Evolutionary conservation across 768 basidiomycete species (phyloP).

Genomic region (Dioszegia hungarica): DNA sequence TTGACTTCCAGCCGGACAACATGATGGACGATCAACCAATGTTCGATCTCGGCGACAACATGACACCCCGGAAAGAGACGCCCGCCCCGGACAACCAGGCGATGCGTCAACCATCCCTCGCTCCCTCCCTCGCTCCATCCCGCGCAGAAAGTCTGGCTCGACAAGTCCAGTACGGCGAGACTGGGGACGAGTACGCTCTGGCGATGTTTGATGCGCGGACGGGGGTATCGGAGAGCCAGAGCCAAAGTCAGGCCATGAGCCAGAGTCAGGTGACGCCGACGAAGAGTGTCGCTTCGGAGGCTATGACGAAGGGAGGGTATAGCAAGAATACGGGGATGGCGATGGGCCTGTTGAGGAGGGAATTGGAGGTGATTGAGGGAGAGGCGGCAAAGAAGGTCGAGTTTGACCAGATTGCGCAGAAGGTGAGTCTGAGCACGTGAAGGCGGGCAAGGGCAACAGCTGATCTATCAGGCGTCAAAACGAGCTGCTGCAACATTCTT

Average conservation of each 20-base stretch:
- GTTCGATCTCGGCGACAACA: conserved; percentile 1
- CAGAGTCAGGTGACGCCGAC: conserved; percentile 25
- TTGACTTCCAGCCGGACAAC: not conserved
- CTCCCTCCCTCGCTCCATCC: conserved; percentile 14
- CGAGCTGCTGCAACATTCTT: conserved; percentile 94
- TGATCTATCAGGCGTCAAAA: conserved; percentile 64
- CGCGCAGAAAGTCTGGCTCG: conserved; percentile 33
- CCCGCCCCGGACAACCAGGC: not conserved
- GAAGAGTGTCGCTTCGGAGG: conserved; percentile 18
- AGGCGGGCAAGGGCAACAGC: not conserved
- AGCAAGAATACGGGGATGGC: conserved; percentile 41
- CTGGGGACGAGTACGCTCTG: conserved; percentile 55
- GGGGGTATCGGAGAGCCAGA: conserved; percentile 18
- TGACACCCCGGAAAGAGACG: conserved; percentile 9
- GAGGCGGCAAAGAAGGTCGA: conserved; percentile 60
- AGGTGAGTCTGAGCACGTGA: conserved; percentile 24
- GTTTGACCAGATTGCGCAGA: conserved; percentile 55
- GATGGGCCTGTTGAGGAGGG: conserved; percentile 52
- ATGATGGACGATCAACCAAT: not conserved
- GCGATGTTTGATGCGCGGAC: conserved; percentile 53
- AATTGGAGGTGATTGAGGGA: conserved; percentile 50
- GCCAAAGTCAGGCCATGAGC: conserved; percentile 1
- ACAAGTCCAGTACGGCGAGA: conserved; percentile 54
- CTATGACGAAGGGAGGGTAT: conserved; percentile 14
- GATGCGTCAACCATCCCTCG: conserved; percentile 2